phyloP scores from a whole-genome alignment of 108 stramenopile species.

The Pseudonitzschia pungens region DNA sequence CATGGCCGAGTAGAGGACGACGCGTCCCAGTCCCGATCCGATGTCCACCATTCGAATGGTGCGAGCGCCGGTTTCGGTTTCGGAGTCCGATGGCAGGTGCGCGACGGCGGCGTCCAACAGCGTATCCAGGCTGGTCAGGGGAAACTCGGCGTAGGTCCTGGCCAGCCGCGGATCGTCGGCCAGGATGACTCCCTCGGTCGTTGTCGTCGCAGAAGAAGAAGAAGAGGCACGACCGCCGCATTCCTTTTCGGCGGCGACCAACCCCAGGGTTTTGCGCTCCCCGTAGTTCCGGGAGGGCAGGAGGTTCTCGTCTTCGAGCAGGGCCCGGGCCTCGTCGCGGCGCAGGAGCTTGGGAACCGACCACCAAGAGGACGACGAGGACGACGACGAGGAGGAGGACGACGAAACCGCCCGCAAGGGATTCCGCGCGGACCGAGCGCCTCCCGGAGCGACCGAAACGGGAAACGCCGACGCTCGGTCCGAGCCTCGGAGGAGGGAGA shows the following conservation, averaged over 20 bases:
- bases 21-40: constrained; percentile 74
- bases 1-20: constrained; percentile 61
- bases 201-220: neutral
- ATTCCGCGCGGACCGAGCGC: too few species aligned
- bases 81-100: constrained; percentile 6
- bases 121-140: constrained; percentile 61
- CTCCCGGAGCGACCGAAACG: too few species aligned
- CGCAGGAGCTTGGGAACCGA: neutral
- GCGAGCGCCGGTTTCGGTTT: neutral
- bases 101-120: constrained; percentile 58
- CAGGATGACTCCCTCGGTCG: neutral
- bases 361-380: neutral
- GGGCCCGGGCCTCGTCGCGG: neutral
- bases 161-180: constrained; percentile 59
- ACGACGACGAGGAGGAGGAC: neutral
- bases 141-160: constrained; percentile 82
- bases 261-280: neutral
- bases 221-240: neutral
- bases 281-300: neutral
- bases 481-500: too few species aligned
- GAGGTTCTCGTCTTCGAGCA: neutral
- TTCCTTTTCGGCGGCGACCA: neutral
- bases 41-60: constrained; percentile 55
- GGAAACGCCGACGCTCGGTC: too few species aligned
- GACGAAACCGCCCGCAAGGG: too few species aligned